A percentile compares a stretch with the other conserved stretches of the same genome.
Conservation (phyloP, 805 yeast genomes). For the Starmerella stellata region DNA sequence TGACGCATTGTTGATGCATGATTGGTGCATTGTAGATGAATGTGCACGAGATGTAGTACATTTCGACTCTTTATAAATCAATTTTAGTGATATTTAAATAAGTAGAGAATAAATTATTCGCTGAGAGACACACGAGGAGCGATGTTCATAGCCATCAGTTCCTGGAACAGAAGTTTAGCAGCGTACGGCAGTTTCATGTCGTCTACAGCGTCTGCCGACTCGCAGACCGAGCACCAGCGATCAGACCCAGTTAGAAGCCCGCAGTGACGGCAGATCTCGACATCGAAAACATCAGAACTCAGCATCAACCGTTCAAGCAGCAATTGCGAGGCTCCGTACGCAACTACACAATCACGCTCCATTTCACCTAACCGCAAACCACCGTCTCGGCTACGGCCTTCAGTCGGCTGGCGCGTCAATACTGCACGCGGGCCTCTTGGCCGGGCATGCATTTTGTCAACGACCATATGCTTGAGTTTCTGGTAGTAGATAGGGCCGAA, state of each 20-base stretch:
- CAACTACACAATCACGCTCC: conserved; percentile 99
- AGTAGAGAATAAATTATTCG: conserved; percentile 20
- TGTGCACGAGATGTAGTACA: too few species aligned
- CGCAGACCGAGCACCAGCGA: conserved; percentile 96
- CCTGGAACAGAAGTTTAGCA: conserved; percentile 95
- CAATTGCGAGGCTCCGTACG: conserved; percentile 94
- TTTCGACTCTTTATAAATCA: too few species aligned
- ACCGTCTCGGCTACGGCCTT: conserved; percentile 98
- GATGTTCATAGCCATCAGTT: conserved; percentile 92
- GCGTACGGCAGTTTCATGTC: conserved; percentile 97
- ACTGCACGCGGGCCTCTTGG: conserved; percentile 99
- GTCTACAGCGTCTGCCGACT: conserved; percentile 65
- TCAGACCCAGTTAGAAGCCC: conserved; percentile 86
- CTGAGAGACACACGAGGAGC: conserved; percentile 87
- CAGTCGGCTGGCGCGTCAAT: conserved; percentile 93
- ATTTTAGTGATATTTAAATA: too few species aligned
- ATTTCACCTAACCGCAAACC: conserved; percentile 96
- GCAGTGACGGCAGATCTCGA: conserved; percentile 82
- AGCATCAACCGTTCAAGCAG: conserved; percentile 86
- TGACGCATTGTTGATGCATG: too few species aligned
- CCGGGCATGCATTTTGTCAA: conserved; percentile 98
- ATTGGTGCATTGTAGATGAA: too few species aligned
- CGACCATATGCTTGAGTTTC: conserved; percentile 94
- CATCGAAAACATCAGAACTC: conserved; percentile 94
- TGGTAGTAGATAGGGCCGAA: conserved; percentile 97